Base-by-base conservation (phyloP, 2,329 filamentous ascomycete species). In the Ophiostoma piceae region DNA sequence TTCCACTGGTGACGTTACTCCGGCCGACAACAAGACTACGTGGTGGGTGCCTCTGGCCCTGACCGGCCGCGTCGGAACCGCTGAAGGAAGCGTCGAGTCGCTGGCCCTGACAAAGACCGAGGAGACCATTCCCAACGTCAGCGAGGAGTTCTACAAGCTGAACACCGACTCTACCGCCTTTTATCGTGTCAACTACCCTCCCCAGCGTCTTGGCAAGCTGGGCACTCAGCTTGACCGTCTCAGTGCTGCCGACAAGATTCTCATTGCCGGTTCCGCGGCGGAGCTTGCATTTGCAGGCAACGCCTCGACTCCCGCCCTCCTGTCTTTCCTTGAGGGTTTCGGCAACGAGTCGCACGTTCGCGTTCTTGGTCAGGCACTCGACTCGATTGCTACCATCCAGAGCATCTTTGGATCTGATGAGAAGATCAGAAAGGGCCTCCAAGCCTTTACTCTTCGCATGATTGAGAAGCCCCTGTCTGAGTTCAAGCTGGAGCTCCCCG, bases 1-100 rank as follows among this genome's bases (percentile, higher is more conserved):
- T 29, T 92, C 92, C 26, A 93, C 92, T 3, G 95, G 95, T 11
- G 94, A 98, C 77, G 92, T 93, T 70, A 92, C 93, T 81, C 84
- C 92, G 1, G 92, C 96, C 76, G 95, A 99, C 74, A 94, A 99
- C 76, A 84, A 90, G 76, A 97, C 94, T 2, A 89, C 88, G 26
- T 99, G 95, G 95, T 99, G 95, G 94, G 87, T 98, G 71, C 95
- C 95, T 19, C 85, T 99, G 41, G 91, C 90, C 16, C 83, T 99
- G 37, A 91, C 93, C 78, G 91, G 92, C 68, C 92, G 92, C 75
- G 22, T 32, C 19, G 84, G 89, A 29, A 82, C 88, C 41, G 81
- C 87, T 43, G 87, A 85, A 8, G 70, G 37, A 22, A 51, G 65
- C 11, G 82, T 90, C 68, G 83, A 89, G 71, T 82, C 86, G 26